These are phyloP conservation scores for Plasmodium gaboni DNA, from an alignment of 169 alveolate species.

Conservation along the genomic window DNA sequence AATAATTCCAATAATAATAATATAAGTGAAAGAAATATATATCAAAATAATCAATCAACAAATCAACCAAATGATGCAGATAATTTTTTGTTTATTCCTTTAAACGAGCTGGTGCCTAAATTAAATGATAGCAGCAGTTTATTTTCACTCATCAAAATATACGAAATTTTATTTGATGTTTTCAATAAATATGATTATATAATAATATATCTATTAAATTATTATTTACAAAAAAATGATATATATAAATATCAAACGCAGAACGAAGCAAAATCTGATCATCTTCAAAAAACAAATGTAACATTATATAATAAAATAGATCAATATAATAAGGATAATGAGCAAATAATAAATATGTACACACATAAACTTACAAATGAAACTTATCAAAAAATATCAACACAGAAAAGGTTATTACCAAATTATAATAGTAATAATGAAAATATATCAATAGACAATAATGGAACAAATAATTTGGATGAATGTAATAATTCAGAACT, in stretches of 20 bases:
- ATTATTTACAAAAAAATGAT: no score
- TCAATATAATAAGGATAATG: not conserved
- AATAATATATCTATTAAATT: constrained; percentile 44
- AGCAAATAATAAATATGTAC: not conserved
- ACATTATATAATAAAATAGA: not conserved
- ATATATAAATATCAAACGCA: not conserved
- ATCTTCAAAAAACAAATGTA: not conserved
- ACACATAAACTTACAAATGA: not conserved
- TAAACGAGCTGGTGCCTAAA: constrained; percentile 60
- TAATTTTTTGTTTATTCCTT: constrained; percentile 67
- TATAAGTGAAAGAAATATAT: not conserved
- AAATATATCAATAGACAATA: not conserved
- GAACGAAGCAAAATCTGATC: not conserved
- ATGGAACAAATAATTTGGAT: constrained; percentile 9
- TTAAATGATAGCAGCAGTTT: constrained; percentile 42
- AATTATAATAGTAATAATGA: not conserved
- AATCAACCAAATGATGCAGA: constrained; percentile 20
- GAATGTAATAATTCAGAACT: constrained; percentile 20
- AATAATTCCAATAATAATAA: not conserved
- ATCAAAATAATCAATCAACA: constrained; percentile 3
- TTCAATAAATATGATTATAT: constrained; percentile 55
- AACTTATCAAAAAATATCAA: not conserved
- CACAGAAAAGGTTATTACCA: not conserved
- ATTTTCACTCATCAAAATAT: constrained; percentile 57
- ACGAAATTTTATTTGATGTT: constrained; percentile 60